Evolutionary conservation across 805 yeast genomes (phyloP), one percentile per base, ranked within the genome.

Genomic region (Kazachstania kunashirensis): DNA sequence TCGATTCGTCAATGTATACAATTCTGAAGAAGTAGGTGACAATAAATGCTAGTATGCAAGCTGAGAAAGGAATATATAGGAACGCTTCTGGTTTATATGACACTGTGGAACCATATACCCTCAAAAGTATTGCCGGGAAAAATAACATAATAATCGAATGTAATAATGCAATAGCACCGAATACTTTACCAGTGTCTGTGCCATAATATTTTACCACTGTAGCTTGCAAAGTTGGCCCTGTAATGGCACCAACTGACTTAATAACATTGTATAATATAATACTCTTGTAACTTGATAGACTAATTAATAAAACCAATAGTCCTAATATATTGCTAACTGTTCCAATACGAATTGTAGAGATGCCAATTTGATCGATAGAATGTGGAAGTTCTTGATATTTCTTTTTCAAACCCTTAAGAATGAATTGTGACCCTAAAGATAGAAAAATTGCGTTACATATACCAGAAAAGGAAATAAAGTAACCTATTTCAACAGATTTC

Each of bases 101-200:
- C 12, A 72, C 59, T 0, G 74, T 67, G 2, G 48, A 34, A 0
- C 72, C 64, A 45, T 79, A 81, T 17, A 77, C 36, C 2, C 61
- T 56, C 13, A 79, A 54, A 23, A 71, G 53, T 0, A 62, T 13
- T 5, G 75, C 56, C 0, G 89, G 85, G 1, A 67, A 58, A 7
- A 69, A 38, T 41, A 78, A 59, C 40, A 62, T 56, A 4, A 70
- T 55, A 0, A 70, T 33, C 44, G 74, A 77, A 50, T 75, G 73
- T 13, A 79, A 51, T 34, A 81, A 53, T 0, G 84, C 73, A 30
- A 80, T 54, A 0, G 79, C 84, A 8, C 89, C 86, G 59, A 79
- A 80, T 13, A 78, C 64, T 53, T 79, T 85, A 13, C 94, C 94
- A 4, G 74, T 29, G 11, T 69, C 65, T 28, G 73, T 74, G 1